Evolutionary conservation across 2,329 filamentous ascomycete species (phyloP).

Genomic region (Colletotrichum salicis): DNA sequence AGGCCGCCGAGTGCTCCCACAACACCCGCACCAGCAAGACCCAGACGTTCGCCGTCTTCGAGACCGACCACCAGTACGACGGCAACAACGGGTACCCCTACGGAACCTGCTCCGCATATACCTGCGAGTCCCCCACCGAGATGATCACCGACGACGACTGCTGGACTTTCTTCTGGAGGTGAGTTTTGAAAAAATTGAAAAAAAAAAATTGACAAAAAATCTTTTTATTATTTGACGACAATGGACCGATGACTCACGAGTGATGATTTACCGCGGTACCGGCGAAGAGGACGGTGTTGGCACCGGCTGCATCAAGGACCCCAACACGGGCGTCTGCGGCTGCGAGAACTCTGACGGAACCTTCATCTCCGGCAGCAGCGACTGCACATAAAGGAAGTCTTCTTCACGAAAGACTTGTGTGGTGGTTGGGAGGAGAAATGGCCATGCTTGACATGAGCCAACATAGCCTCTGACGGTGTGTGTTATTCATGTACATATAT

Average conservation of each 20-base stretch:
- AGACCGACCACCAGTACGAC: slow-evolving; percentile 32
- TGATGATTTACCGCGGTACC: not conserved
- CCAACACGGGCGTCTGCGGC: slow-evolving; percentile 29
- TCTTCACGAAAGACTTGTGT: not conserved
- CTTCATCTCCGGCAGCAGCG: slow-evolving; percentile 21
- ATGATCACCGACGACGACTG: slow-evolving; percentile 27
- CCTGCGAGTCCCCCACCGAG: slow-evolving; percentile 19
- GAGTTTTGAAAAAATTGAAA: not conserved
- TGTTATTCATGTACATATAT: not conserved
- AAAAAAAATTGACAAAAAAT: too few species aligned
- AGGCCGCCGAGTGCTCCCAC: slow-evolving; percentile 35
- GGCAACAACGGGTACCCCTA: slow-evolving; percentile 24
- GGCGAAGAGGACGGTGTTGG: slow-evolving; percentile 14
- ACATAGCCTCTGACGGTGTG: not conserved
- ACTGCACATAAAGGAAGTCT: slow-evolving; percentile 10
- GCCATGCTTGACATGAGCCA: not conserved
- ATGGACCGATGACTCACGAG: not conserved
- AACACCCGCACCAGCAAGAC: slow-evolving; percentile 31
- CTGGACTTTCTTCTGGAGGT: slow-evolving; percentile 36
- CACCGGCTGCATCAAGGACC: slow-evolving; percentile 30
- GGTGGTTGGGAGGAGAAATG: too few species aligned
- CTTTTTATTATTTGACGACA: not conserved
- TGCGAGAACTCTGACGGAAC: slow-evolving; percentile 34
- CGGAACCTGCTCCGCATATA: slow-evolving; percentile 33
- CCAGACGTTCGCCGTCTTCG: slow-evolving; percentile 34